Conservation (phyloP, 140 eudicot genomes). For the Erigeron philadelphicus region DNA sequence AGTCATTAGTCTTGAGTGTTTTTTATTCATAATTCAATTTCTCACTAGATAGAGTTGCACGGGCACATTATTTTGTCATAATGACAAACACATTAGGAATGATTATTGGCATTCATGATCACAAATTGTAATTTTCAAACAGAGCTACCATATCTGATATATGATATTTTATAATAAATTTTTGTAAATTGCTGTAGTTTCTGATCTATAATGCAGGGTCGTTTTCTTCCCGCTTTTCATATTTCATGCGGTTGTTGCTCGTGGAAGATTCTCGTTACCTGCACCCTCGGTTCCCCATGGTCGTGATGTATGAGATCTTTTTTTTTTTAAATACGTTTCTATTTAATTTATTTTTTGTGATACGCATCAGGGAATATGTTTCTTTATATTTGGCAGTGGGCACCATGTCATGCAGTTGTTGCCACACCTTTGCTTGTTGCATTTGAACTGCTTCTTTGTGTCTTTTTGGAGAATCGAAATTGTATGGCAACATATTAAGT, state of each 20-base stretch:
- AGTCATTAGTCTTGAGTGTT: too few species aligned
- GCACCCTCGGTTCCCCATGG: constrained; percentile 98
- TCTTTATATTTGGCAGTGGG: constrained; percentile 64
- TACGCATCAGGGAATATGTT: constrained; percentile 11
- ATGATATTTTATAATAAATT: background rate
- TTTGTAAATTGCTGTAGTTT: background rate
- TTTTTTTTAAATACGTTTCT: constrained; percentile 19
- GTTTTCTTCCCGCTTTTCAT: constrained; percentile 80
- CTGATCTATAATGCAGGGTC: constrained; percentile 53
- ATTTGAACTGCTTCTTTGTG: constrained; percentile 88
- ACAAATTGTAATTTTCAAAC: constrained; percentile 4
- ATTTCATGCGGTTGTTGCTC: constrained; percentile 86
- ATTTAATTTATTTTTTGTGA: background rate
- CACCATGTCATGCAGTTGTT: constrained; percentile 96
- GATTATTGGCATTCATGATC: background rate
- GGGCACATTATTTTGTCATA: too few species aligned
- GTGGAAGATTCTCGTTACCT: constrained; percentile 95
- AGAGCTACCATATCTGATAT: constrained; percentile 9
- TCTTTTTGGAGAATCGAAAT: constrained; percentile 64
- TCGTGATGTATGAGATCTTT: constrained; percentile 60
- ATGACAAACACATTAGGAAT: background rate
- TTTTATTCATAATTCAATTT: background rate
- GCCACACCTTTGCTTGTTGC: constrained; percentile 91
- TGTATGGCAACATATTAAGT: constrained; percentile 41
- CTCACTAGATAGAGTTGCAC: background rate